Evolutionary conservation across 495 filamentous ascomycete genomes (phyloP).

Genomic region (Aspergillus biplanus): DNA sequence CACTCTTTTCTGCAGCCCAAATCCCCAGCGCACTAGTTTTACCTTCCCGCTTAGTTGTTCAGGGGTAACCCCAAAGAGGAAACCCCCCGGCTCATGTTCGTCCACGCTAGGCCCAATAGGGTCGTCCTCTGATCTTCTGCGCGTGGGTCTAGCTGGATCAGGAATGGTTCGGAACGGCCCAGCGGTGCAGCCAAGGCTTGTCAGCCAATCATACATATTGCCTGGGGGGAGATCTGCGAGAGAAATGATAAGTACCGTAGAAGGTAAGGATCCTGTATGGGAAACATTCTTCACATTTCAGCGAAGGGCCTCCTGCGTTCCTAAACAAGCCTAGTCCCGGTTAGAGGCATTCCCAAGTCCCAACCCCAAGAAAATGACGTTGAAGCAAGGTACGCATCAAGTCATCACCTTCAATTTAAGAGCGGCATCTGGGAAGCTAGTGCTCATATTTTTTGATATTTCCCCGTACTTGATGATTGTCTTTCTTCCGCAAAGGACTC

Average conservation of each 20-base stretch:
- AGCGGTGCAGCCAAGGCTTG: neutral
- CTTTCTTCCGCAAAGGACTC: too few relatives aligned
- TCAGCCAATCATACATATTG: neutral
- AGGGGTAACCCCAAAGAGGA: constrained; percentile 21
- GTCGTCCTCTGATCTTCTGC: constrained; percentile 9
- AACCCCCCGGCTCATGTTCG: constrained; percentile 7
- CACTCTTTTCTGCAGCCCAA: constrained; percentile 12
- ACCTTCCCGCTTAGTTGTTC: constrained; percentile 8
- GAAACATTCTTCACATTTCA: too few relatives aligned
- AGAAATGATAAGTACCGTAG: neutral
- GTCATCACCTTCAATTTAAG: too few relatives aligned
- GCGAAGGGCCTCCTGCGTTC: too few relatives aligned
- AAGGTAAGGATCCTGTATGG: neutral
- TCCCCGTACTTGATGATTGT: too few relatives aligned
- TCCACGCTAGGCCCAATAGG: neutral
- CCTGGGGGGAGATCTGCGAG: neutral
- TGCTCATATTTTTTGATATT: too few relatives aligned
- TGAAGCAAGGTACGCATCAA: too few relatives aligned
- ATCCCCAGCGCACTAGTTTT: constrained; percentile 11
- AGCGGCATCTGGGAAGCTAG: too few relatives aligned
- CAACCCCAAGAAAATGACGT: too few relatives aligned
- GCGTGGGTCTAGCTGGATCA: constrained; percentile 1
- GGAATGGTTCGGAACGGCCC: constrained; percentile 8
- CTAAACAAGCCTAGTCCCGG: too few relatives aligned
- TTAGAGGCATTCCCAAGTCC: too few relatives aligned